These are phyloP conservation scores for Geum urbanum DNA, from an alignment of 306 rosid species.

Conservation along the genomic window DNA sequence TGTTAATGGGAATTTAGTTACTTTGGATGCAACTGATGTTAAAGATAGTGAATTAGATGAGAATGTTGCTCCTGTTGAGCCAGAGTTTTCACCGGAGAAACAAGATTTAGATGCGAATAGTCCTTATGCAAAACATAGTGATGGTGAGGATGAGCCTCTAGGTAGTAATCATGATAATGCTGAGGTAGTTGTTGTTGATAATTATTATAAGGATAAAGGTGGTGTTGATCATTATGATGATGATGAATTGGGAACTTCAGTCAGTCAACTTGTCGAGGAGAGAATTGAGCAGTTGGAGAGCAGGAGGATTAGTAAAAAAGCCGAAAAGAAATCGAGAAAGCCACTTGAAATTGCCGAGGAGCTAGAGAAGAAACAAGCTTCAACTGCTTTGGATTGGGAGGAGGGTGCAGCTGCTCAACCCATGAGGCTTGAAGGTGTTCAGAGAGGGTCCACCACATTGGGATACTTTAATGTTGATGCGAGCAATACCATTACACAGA, in stretches of 20 bases:
- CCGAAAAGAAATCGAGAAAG: constrained; percentile 46
- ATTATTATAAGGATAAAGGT: constrained; percentile 39
- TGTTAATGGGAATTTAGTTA: constrained; percentile 27
- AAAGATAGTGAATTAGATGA: constrained; percentile 22
- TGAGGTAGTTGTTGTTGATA: constrained; percentile 26
- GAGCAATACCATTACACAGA: constrained; percentile 57
- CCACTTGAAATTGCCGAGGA: constrained; percentile 86
- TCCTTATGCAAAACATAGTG: constrained; percentile 24
- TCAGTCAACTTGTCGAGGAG: constrained; percentile 55
- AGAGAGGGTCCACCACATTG: constrained; percentile 71
- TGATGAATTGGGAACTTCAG: constrained; percentile 25
- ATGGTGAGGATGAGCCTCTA: constrained; percentile 32
- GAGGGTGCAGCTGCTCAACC: constrained; percentile 99
- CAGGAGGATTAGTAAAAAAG: constrained; percentile 37
- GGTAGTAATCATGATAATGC: constrained; percentile 35
- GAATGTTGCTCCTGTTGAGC: constrained; percentile 20
- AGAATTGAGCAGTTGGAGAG: constrained; percentile 59
- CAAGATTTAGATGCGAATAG: constrained; percentile 27
- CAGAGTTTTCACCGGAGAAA: constrained; percentile 23
- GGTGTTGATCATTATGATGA: constrained; percentile 38
- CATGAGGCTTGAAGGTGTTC: constrained; percentile 89
- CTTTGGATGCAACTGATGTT: constrained; percentile 15
- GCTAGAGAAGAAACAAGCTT: constrained; percentile 86
- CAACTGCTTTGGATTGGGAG: constrained; percentile 82
- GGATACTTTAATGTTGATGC: constrained; percentile 79